Evolutionary conservation across 2,329 filamentous ascomycete genomes (phyloP), one percentile per base, ranked within the genome.

Genomic region (Aspergillus ochraceus): DNA sequence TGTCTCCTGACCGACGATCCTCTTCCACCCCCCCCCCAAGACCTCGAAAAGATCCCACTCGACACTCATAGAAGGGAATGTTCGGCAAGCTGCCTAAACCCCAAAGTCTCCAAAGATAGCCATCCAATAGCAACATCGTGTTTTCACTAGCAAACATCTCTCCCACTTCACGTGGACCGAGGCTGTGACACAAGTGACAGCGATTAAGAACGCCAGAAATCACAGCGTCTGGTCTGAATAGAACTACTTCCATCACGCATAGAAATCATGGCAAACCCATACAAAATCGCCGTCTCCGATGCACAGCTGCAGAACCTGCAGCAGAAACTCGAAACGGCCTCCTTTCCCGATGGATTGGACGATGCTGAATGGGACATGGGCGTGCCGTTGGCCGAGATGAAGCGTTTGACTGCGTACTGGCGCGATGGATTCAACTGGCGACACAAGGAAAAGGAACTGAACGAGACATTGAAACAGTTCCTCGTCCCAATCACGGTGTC

Each of bases 361-460:
- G 72, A 68, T 26, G 77, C 80, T 4, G 76, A 66, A 49, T 86
- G 85, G 85, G 78, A 83, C 17, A 83, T 87, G 65, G 88, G 88
- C 17, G 79, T 83, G 11, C 87, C 87, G 0, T 72, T 89, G 0
- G 73, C 76, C 1, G 86, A 89, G 57, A 63, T 59, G 57, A 85
- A 86, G 67, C 80, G 86, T 10, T 77, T 90, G 22, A 77, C 81
- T 1, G 72, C 77, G 5, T 78, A 84, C 64, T 90, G 87, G 88
- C 76, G 80, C 42, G 75, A 82, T 4, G 68, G 68, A 0, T 86
- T 83, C 68, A 83, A 89, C 70, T 91, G 88, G 88, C 80, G 85
- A 32, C 75, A 77, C 39, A 80, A 82, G 20, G 88, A 90, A 71
- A 73, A 77, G 4, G 77, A 80, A 51, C 70, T 90, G 11, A 90